These are phyloP conservation scores for Amesomyces nigricolor DNA, from an alignment of 2,329 filamentous ascomycete genomes.

Conservation along the genomic window DNA sequence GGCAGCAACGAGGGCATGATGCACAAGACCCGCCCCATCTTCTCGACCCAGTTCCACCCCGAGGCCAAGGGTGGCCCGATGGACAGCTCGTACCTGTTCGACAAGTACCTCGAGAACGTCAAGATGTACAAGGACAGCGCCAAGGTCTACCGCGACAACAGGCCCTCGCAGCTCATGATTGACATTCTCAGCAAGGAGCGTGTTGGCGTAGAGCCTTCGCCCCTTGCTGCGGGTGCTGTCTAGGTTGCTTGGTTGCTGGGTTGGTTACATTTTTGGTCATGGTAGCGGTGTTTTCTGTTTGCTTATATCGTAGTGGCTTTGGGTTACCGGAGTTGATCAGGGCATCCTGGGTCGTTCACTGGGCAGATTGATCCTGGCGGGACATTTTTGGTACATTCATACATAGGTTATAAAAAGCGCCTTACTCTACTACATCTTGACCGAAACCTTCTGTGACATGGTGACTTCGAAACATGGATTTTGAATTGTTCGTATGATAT, in stretches of 20 bases:
- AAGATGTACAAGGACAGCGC: slow-evolving; percentile 82
- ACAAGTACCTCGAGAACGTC: slow-evolving; percentile 90
- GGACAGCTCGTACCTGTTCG: slow-evolving; percentile 93
- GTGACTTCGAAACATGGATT: no score
- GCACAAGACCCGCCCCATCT: slow-evolving; percentile 92
- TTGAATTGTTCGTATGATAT: no score
- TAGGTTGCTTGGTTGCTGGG: slow-evolving; percentile 23
- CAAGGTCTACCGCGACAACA: slow-evolving; percentile 74
- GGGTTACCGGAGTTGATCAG: background rate
- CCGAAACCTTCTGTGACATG: no score
- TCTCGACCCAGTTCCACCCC: slow-evolving; percentile 97
- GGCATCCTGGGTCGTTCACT: background rate
- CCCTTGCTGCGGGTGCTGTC: slow-evolving; percentile 46
- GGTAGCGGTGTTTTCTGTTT: slow-evolving; percentile 12
- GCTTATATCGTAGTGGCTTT: slow-evolving; percentile 1
- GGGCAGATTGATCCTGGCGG: background rate
- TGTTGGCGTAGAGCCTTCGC: slow-evolving; percentile 73
- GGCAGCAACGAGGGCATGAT: slow-evolving; percentile 97
- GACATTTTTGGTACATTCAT: background rate
- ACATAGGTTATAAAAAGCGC: slow-evolving; percentile 1
- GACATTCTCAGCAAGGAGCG: slow-evolving; percentile 92
- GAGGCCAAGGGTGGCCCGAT: slow-evolving; percentile 96
- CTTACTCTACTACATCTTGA: background rate
- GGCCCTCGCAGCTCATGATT: slow-evolving; percentile 79
- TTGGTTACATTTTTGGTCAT: slow-evolving; percentile 14